A percentile compares a stretch with the other conserved stretches of the same genome.
phyloP scores from a whole-genome alignment of 139 green algal genomes.

The Pleodorina starrii region DNA sequence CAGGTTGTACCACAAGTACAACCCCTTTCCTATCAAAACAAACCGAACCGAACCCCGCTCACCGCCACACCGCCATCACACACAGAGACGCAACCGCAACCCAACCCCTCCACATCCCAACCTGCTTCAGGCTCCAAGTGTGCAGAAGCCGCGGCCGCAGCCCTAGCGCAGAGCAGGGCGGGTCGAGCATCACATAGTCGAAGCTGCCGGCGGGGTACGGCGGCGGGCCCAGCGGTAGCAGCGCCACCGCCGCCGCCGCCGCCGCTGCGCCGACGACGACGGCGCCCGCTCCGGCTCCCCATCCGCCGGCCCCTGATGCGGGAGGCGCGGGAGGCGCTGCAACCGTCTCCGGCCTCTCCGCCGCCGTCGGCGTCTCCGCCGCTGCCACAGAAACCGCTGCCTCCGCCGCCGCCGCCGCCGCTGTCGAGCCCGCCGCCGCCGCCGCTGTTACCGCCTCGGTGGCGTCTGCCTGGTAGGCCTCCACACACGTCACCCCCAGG shows the following conservation, averaged over 20 bases:
- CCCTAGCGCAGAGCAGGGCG: conserved; percentile 91
- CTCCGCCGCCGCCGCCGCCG: neutral
- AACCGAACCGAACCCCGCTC: too few relatives aligned
- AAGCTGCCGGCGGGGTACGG: conserved; percentile 81
- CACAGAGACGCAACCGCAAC: too few relatives aligned
- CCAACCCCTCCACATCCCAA: neutral
- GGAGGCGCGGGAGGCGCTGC: neutral
- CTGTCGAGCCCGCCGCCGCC: neutral
- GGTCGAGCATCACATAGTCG: conserved; percentile 91
- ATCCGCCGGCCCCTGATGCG: neutral
- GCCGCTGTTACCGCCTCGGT: neutral
- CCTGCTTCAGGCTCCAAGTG: conserved; percentile 5
- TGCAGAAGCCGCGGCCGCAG: conserved; percentile 84
- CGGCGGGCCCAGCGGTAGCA: neutral
- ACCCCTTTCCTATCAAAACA: too few relatives aligned
- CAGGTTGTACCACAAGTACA: too few relatives aligned
- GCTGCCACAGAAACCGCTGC: neutral
- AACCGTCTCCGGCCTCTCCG: neutral
- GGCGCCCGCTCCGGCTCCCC: too few relatives aligned
- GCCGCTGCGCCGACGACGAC: neutral
- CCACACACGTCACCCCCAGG: neutral
- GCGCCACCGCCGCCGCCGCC: neutral
- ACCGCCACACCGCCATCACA: too few relatives aligned
- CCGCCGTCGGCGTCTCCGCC: neutral
- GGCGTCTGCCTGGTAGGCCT: conserved; percentile 35